Evolutionary conservation across 345 rosid species (phyloP), one percentile per base, ranked within the genome.

Genomic region (Carallia brachiata): DNA sequence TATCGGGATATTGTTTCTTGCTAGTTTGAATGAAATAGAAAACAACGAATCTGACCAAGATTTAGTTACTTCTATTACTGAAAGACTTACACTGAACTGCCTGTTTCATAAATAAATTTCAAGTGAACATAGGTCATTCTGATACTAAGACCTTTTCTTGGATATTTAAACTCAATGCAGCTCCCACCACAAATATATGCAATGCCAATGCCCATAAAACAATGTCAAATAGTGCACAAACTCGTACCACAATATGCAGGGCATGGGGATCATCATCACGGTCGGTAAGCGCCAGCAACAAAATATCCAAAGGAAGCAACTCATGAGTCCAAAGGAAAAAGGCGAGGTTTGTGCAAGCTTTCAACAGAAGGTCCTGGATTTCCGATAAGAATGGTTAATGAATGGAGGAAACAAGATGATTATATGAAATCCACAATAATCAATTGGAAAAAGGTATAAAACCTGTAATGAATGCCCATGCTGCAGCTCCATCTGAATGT

Each of bases 201-300:
- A 44, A 44, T 44, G 17, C 50, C 48, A 32, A 34, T 17, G 52
- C 44, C 47, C 19, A 68, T 61, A 39, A 17, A 56, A 55, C 40
- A 62, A 65, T 28, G 31, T 27, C 61, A 50, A 70, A 54, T 39
- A 50, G 66, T 52, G 56, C 36, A 52, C 28, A 70, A 68, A 73
- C 65, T 53, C 83, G 65, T 88, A 95, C 98, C 90, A 93, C 94
- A 75, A 95, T 90, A 54, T 44, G 90, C 76, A 95, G 81, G 47
- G 99, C 98, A 82, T 90, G 93, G 9, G 92, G 92, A 80, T 95
- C 97, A 84, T 95, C 98, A 64, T 95, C 97, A 27, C 98, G 96
- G 73, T 95, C 99, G 37, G 81, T 89, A 63, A 95, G 97, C 4
- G 99, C 92, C 63, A 95, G 81, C 70, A 95, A 92, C 83, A 95